Percentiles rank a stretch among this genome's conserved stretches.
These are phyloP conservation scores for Aspergillus asperescens DNA, from an alignment of 495 filamentous ascomycete species.

Conservation along the genomic window DNA sequence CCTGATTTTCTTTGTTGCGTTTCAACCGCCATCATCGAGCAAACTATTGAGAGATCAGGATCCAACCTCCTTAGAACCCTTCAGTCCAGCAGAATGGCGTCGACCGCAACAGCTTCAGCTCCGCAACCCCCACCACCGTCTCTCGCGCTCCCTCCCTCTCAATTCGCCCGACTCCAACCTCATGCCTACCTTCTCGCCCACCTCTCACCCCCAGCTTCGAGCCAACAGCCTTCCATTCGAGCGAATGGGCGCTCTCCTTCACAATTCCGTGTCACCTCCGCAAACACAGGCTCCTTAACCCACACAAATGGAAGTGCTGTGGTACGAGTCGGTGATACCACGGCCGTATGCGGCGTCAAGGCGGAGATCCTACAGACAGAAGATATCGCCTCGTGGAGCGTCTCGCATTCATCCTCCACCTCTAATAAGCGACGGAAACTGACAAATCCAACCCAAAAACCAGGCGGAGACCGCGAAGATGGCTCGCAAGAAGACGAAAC, in stretches of 20 bases:
- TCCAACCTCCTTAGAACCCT: background rate
- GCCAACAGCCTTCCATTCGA: constrained; percentile 54
- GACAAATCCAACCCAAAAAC: constrained; percentile 18
- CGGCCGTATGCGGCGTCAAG: constrained; percentile 84
- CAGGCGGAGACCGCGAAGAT: constrained; percentile 15
- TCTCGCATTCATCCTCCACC: constrained; percentile 27
- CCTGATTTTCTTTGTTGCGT: constrained; percentile 22
- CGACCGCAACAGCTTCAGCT: constrained; percentile 20
- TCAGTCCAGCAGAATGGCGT: constrained; percentile 19
- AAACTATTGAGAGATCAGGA: background rate
- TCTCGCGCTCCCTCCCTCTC: constrained; percentile 69
- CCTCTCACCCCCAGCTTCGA: constrained; percentile 57
- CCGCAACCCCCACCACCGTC: constrained; percentile 31
- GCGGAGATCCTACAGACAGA: constrained; percentile 74
- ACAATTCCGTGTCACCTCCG: constrained; percentile 60
- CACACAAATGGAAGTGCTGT: constrained; percentile 87
- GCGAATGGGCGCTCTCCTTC: constrained; percentile 71
- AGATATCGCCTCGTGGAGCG: constrained; percentile 61
- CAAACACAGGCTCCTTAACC: constrained; percentile 74
- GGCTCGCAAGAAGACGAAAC: constrained; percentile 19
- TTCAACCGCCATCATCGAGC: background rate
- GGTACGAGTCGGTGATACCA: constrained; percentile 81
- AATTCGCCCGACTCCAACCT: constrained; percentile 87
- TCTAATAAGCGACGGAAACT: constrained; percentile 31
- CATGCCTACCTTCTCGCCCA: constrained; percentile 84